Base-by-base conservation (phyloP, 345 rosid genomes). In the Pistacia atlantica region DNA sequence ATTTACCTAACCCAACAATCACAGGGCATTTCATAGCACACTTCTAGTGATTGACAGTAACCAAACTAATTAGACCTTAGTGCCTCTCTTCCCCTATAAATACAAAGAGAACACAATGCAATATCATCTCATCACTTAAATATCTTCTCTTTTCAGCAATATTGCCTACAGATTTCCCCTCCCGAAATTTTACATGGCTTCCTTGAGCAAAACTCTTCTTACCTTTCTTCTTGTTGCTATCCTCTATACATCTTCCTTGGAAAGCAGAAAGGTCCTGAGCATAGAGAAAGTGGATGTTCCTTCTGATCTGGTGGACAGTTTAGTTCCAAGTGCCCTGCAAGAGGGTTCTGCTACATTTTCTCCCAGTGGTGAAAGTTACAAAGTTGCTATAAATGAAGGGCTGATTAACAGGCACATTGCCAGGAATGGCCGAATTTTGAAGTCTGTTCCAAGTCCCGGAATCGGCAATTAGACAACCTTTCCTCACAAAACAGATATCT, bases 181-280 rank as follows among this genome's bases (percentile, higher is more conserved):
- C 42, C 42, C 49, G 13, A 25, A 65, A 66, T 42, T 66, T 45
- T 45, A 8, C 16, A 66, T 66, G 69, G 69, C 52, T 66, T 45
- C 11, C 28, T 42, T 42, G 46, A 7, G 8, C 46, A 42, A 42
- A 42, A 42, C 8, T 42, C 9, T 8, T 42, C 46, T 66, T 45
- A 42, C 45, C 48, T 66, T 66, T 66, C 54, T 45, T 66, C 31
- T 66, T 51, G 17, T 54, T 17, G n/a, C 31, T 4, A 45, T 66
- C 33, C 49, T 18, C 16, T 25, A 13, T 25, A 12, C 49, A 49
- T 31, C 71, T 20, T 67, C n/a, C 54, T 22, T 31, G 55, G 72
- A 75, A 28, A 55, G 65, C 5, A 9, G 65, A 45, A 65, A 65
- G 57, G 37, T 65, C 37, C 20, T 56, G 16, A 31, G 7, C 18